phyloP scores from a whole-genome alignment of 2,329 filamentous ascomycete genomes.

The Penicillium fuscoglaucum region DNA sequence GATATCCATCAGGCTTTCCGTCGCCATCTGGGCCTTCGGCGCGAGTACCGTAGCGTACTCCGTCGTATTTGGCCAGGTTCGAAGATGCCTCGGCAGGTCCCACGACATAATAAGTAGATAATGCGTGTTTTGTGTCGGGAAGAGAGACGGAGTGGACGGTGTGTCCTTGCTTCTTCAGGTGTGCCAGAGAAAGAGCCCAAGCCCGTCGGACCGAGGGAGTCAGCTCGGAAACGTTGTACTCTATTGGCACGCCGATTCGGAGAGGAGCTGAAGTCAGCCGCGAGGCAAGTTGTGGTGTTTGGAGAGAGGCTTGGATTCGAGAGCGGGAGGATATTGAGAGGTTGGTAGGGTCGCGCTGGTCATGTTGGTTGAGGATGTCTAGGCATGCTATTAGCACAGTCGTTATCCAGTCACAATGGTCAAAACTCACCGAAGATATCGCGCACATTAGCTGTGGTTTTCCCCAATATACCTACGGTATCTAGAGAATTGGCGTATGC shows the following conservation, averaged over 20 bases:
- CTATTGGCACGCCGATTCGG: conserved; percentile 61
- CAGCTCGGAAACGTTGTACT: conserved; percentile 88
- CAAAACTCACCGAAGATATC: conserved; percentile 50
- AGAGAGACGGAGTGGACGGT: conserved; percentile 74
- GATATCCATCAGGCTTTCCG: conserved; percentile 52
- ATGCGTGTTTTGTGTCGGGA: conserved; percentile 77
- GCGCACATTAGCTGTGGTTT: conserved; percentile 53
- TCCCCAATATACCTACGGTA: conserved; percentile 76
- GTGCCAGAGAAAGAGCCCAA: conserved; percentile 65
- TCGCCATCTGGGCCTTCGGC: conserved; percentile 51
- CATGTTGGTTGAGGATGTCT: conserved; percentile 59
- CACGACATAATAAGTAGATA: conserved; percentile 93
- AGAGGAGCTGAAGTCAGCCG: conserved; percentile 35
- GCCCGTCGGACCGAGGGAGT: conserved; percentile 65
- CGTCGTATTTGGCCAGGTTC: conserved; percentile 95
- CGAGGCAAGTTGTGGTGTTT: conserved; percentile 22
- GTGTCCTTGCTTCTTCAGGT: conserved; percentile 66
- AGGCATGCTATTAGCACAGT: conserved; percentile 12
- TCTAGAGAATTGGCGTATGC: conserved; percentile 92
- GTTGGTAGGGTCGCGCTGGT: conserved; percentile 73
- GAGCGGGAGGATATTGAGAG: conserved; percentile 58
- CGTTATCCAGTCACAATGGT: background rate
- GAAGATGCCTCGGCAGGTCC: conserved; percentile 94
- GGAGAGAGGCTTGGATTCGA: conserved; percentile 49
- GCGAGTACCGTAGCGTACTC: conserved; percentile 80